Conservation (phyloP, 1,139 yeast species). For the Candida anutae region DNA sequence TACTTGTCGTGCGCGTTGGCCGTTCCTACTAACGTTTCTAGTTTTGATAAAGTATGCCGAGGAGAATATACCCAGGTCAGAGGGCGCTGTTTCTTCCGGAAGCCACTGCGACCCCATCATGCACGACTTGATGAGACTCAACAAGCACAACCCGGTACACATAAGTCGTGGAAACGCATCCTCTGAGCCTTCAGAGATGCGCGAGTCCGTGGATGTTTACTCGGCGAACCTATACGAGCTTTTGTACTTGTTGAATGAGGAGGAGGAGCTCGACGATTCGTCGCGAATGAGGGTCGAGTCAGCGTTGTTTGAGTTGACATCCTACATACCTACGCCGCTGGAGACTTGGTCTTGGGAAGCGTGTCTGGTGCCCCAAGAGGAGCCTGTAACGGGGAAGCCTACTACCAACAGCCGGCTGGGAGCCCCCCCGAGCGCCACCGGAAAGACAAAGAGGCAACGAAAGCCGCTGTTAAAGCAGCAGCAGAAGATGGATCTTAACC, state of each 20-base stretch:
- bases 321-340: constrained; percentile 18
- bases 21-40: constrained; percentile 3
- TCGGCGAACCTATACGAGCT: constrained; percentile 23
- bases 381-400: no score
- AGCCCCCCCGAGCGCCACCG: constrained; percentile 1
- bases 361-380: constrained; percentile 2
- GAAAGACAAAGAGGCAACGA: constrained; percentile 3
- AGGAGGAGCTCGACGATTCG: constrained; percentile 21
- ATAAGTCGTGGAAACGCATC: constrained; percentile 5
- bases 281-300: constrained; percentile 23
- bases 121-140: constrained; percentile 24
- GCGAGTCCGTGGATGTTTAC: constrained; percentile 16
- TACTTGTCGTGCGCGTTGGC: no score
- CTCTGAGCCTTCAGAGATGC: constrained; percentile 2
- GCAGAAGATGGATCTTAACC: constrained; percentile 1
- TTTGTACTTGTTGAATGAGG: constrained; percentile 21
- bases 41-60: constrained; percentile 10
- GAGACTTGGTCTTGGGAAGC: constrained; percentile 7
- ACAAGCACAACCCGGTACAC: constrained; percentile 17
- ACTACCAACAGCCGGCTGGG: background rate
- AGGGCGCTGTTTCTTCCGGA: background rate
- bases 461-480: constrained; percentile 2
- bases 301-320: constrained; percentile 19
- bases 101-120: constrained; percentile 19
- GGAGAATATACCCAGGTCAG: constrained; percentile 9